These are phyloP conservation scores for Euptelea pleiosperma DNA, from an alignment of 164 flowering plant genomes.

Conservation along the genomic window DNA sequence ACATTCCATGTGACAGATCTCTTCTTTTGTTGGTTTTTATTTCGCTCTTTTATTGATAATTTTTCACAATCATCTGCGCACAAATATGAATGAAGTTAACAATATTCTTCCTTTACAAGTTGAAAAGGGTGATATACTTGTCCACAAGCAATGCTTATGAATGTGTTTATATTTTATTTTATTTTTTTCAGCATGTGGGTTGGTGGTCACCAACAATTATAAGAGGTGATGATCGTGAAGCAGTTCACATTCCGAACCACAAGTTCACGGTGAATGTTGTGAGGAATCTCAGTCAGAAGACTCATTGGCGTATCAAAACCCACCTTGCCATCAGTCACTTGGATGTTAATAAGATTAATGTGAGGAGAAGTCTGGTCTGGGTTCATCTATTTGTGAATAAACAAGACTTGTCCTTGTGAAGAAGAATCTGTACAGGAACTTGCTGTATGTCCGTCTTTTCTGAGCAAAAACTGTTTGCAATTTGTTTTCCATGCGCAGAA, in stretches of 20 bases:
- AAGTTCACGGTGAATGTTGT: slow-evolving; percentile 90
- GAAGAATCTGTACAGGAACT: slow-evolving; percentile 3
- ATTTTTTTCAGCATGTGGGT: slow-evolving; percentile 76
- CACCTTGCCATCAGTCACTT: slow-evolving; percentile 92
- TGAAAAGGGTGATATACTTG: neutral
- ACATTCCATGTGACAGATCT: no score
- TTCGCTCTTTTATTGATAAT: no score
- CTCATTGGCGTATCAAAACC: slow-evolving; percentile 97
- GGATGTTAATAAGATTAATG: slow-evolving; percentile 87
- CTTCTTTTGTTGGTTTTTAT: no score
- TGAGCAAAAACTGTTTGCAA: neutral
- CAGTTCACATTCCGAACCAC: slow-evolving; percentile 95
- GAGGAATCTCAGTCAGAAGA: slow-evolving; percentile 92
- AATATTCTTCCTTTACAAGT: no score
- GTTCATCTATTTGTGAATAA: slow-evolving; percentile 1
- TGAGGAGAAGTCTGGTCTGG: slow-evolving; percentile 31
- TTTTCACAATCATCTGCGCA: no score
- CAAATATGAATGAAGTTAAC: neutral
- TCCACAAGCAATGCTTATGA: neutral
- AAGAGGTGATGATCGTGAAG: slow-evolving; percentile 98
- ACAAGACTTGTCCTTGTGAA: neutral
- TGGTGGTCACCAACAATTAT: slow-evolving; percentile 99
- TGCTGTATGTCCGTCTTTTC: neutral
- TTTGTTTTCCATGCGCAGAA: slow-evolving; percentile 40
- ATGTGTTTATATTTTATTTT: slow-evolving; percentile 6